Evolutionary conservation across 2,329 filamentous ascomycete genomes (phyloP).

Genomic region (Aspergillus luchuensis): DNA sequence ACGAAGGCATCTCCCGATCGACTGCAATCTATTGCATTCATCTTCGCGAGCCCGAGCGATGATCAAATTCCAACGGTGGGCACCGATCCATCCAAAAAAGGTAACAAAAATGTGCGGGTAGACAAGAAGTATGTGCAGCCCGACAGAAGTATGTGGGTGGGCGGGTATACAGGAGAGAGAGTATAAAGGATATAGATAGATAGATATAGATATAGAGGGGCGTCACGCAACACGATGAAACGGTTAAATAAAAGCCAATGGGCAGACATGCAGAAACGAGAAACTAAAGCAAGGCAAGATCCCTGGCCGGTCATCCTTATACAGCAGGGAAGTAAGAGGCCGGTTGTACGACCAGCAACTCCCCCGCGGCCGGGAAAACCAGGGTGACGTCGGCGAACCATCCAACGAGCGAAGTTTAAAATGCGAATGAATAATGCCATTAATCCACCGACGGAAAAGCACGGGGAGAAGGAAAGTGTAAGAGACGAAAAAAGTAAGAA

Average conservation of each 20-base stretch:
- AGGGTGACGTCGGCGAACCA: slow-evolving; percentile 8
- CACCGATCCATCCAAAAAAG: not conserved
- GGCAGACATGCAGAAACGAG: not conserved
- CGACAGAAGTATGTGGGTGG: not conserved
- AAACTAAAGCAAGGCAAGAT: slow-evolving; percentile 3
- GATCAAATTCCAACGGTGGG: not conserved
- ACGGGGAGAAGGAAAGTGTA: not conserved
- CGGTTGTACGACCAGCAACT: not conserved
- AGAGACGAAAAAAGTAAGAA: slow-evolving; percentile 8
- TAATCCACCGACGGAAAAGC: not conserved
- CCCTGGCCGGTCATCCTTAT: slow-evolving; percentile 3
- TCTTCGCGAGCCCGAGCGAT: not conserved
- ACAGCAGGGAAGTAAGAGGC: not conserved
- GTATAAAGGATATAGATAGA: not conserved
- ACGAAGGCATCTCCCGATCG: slow-evolving; percentile 18
- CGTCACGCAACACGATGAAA: not conserved
- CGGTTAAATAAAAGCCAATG: not conserved
- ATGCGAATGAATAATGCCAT: not conserved
- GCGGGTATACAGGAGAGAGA: not conserved
- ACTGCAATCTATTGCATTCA: not conserved
- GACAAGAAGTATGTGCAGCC: not conserved
- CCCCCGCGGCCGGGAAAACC: slow-evolving; percentile 2
- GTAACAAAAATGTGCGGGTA: not conserved
- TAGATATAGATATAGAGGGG: not conserved
- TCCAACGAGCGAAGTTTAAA: not conserved